phyloP scores from a whole-genome alignment of 768 basidiomycete genomes.

The Pleurotus tuoliensis region DNA sequence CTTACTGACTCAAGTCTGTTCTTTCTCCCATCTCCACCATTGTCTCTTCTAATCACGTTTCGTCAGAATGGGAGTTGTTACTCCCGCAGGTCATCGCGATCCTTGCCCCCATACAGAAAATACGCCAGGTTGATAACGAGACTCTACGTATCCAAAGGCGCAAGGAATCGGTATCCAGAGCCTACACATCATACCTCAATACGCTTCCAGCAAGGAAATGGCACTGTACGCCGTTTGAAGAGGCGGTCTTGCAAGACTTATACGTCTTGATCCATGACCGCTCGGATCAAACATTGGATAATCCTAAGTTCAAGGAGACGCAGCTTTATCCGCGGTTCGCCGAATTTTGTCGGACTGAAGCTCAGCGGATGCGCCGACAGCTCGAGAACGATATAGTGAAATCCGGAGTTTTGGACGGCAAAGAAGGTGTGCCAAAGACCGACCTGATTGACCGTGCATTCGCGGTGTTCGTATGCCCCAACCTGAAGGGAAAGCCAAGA shows the following conservation, averaged over 20 bases:
- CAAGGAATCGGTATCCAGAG: background rate
- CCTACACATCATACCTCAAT: conserved; percentile 3
- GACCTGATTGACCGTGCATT: conserved; percentile 3
- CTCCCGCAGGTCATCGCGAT: conserved; percentile 1
- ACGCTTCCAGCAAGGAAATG: background rate
- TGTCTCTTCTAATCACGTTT: background rate
- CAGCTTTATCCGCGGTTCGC: conserved; percentile 1
- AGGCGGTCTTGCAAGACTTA: conserved; percentile 1
- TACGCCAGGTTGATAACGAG: background rate
- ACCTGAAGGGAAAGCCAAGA: conserved; percentile 3
- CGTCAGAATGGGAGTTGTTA: conserved; percentile 1
- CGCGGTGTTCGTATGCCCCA: conserved; percentile 3
- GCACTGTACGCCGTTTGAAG: conserved; percentile 5
- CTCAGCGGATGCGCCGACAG: background rate
- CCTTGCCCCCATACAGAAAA: background rate
- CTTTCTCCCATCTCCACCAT: background rate
- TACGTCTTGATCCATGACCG: conserved; percentile 2
- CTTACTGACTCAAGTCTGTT: background rate
- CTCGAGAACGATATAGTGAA: background rate
- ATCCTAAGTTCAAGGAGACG: conserved; percentile 1
- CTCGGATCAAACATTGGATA: conserved; percentile 1
- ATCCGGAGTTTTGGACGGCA: background rate
- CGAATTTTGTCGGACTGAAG: background rate
- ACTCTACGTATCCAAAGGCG: background rate
- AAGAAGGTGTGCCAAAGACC: background rate